Conservation (phyloP, 2,329 filamentous ascomycete genomes). For the Colletotrichum nymphaeae region DNA sequence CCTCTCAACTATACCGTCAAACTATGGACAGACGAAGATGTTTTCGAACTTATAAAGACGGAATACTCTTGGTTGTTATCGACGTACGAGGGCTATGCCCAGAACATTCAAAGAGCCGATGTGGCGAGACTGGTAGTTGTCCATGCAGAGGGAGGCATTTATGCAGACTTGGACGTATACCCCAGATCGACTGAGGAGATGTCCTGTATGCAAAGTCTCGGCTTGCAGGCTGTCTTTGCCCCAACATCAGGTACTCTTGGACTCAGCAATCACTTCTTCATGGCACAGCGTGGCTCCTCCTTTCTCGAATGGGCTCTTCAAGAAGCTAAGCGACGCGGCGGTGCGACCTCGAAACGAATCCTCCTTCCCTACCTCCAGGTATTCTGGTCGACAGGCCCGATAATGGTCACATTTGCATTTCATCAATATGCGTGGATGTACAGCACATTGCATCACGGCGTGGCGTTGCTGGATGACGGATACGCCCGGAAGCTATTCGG, state of each 20-base stretch:
- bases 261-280: conserved; percentile 42
- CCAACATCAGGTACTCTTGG: conserved; percentile 31
- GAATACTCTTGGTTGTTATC: conserved; percentile 39
- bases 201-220: conserved; percentile 35
- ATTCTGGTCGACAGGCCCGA: conserved; percentile 41
- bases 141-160: conserved; percentile 39
- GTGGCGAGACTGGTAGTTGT: conserved; percentile 39
- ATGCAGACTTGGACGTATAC: conserved; percentile 41
- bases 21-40: conserved; percentile 40
- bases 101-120: conserved; percentile 41
- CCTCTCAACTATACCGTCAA: conserved; percentile 39
- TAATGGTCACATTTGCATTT: conserved; percentile 40
- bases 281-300: conserved; percentile 35
- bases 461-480: conserved; percentile 34
- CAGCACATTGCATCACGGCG: not conserved
- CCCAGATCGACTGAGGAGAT: conserved; percentile 30
- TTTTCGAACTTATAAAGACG: conserved; percentile 33
- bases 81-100: conserved; percentile 38
- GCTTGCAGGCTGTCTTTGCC: conserved; percentile 29
- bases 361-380: conserved; percentile 40
- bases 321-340: conserved; percentile 39
- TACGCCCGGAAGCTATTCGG: conserved; percentile 27
- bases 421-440: conserved; percentile 36
- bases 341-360: conserved; percentile 25
- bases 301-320: conserved; percentile 38